phyloP scores from a whole-genome alignment of 495 filamentous ascomycete genomes.

The Podospora pseudocomata region DNA sequence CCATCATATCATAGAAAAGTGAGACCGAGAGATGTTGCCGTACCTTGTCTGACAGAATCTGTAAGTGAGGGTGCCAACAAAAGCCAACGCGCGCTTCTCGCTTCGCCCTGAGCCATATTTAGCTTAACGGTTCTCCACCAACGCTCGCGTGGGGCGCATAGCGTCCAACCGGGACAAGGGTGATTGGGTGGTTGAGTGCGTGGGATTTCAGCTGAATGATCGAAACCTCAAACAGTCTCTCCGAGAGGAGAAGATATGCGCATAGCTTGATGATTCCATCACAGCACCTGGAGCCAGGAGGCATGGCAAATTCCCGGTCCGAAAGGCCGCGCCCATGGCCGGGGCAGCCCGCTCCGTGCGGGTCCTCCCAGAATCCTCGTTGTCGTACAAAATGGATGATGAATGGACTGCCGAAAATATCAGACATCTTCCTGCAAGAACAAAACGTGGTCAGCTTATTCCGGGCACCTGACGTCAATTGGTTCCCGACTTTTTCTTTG shows the following conservation, averaged over 20 bases:
- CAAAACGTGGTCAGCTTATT: not conserved
- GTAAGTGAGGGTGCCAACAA: not conserved
- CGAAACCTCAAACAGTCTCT: not conserved
- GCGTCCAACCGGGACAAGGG: constrained; percentile 1
- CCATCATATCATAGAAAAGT: not conserved
- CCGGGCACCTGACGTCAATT: not conserved
- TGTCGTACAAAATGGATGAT: not conserved
- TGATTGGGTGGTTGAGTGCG: not conserved
- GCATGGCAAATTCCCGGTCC: not conserved
- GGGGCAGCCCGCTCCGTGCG: no score
- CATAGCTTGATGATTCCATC: not conserved
- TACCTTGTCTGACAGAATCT: not conserved
- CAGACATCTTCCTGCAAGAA: not conserved
- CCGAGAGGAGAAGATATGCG: not conserved
- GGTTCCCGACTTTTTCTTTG: not conserved
- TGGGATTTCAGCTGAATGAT: constrained; percentile 4
- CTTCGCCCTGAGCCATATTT: constrained; percentile 4
- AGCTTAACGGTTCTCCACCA: not conserved
- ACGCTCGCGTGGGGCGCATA: constrained; percentile 2
- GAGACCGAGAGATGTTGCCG: not conserved
- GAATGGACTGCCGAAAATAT: not conserved
- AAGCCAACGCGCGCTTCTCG: not conserved
- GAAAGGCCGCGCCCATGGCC: not conserved
- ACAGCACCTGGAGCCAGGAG: not conserved
- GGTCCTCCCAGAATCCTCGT: constrained; percentile 7